phyloP scores from a whole-genome alignment of 352 stramenopile genomes.

The Phytopythium ostracodes region DNA sequence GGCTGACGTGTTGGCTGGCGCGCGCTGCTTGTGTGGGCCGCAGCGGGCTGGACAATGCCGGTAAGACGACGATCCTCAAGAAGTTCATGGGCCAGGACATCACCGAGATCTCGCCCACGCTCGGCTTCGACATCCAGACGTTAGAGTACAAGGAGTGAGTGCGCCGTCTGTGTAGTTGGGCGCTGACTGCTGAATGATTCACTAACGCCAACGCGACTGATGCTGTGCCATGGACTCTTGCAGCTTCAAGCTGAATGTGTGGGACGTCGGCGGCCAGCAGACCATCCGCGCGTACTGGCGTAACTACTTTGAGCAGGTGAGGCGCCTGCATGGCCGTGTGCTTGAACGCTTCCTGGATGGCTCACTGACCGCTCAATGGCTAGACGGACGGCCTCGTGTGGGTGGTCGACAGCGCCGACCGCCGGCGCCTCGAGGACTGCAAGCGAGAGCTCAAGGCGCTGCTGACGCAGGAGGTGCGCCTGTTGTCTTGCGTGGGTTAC shows the following conservation, averaged over 20 bases:
- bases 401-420: conserved; percentile 97
- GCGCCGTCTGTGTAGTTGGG: not conserved
- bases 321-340: not conserved
- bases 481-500: no score
- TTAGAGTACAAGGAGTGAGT: conserved; percentile 93
- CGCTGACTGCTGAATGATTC: no score
- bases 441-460: conserved; percentile 87
- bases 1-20: conserved; percentile 6
- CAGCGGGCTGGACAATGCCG: conserved; percentile 97
- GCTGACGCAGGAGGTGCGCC: conserved; percentile 77
- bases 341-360: no score
- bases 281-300: conserved; percentile 99
- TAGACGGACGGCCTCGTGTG: conserved; percentile 99
- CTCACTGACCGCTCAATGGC: not conserved
- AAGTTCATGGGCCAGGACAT: conserved; percentile 95
- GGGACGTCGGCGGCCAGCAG: conserved; percentile 98
- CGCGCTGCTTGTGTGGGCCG: conserved; percentile 7
- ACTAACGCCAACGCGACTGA: not conserved
- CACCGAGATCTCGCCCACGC: conserved; percentile 90
- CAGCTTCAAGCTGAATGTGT: conserved; percentile 97
- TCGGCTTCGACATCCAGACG: conserved; percentile 97
- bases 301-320: conserved; percentile 98
- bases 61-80: conserved; percentile 97
- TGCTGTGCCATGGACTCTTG: conserved; percentile 77
- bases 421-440: conserved; percentile 92